Evolutionary conservation across 2,329 filamentous ascomycete genomes (phyloP).

Genomic region (Calonectria hawksworthii): DNA sequence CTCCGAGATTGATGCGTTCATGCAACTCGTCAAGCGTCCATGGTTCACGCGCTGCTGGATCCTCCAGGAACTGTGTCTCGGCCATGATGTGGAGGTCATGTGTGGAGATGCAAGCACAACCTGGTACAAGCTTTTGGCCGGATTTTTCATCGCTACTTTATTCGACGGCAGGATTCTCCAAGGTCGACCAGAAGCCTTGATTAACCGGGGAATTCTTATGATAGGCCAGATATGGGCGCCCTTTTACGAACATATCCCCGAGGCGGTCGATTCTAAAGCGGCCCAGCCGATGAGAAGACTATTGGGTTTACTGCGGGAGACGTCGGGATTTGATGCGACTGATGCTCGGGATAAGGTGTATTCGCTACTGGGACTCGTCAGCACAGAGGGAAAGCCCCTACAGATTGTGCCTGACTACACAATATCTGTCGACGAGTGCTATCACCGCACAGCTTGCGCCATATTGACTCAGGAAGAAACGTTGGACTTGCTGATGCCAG

Average conservation of each 20-base stretch:
- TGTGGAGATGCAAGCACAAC: background rate
- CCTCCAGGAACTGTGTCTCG: background rate
- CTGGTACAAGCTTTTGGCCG: background rate
- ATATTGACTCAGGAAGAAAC: background rate
- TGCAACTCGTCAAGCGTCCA: background rate
- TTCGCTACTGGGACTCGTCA: background rate
- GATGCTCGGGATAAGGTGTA: background rate
- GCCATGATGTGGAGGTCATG: background rate
- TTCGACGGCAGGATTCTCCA: background rate
- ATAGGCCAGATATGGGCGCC: background rate
- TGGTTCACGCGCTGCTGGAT: slow-evolving; percentile 5
- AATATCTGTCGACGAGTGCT: background rate
- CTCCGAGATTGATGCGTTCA: background rate
- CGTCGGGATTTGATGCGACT: background rate
- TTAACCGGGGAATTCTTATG: background rate
- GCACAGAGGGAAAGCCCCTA: background rate
- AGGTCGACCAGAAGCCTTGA: background rate
- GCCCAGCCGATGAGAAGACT: background rate
- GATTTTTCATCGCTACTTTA: background rate
- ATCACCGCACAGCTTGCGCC: background rate
- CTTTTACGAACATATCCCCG: background rate
- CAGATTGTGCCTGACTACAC: background rate
- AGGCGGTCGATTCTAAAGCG: background rate
- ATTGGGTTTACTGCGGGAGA: background rate
- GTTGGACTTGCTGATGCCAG: background rate